These are phyloP conservation scores for Termitomyces sp. DNA, from an alignment of 768 basidiomycete species.

Conservation along the genomic window DNA sequence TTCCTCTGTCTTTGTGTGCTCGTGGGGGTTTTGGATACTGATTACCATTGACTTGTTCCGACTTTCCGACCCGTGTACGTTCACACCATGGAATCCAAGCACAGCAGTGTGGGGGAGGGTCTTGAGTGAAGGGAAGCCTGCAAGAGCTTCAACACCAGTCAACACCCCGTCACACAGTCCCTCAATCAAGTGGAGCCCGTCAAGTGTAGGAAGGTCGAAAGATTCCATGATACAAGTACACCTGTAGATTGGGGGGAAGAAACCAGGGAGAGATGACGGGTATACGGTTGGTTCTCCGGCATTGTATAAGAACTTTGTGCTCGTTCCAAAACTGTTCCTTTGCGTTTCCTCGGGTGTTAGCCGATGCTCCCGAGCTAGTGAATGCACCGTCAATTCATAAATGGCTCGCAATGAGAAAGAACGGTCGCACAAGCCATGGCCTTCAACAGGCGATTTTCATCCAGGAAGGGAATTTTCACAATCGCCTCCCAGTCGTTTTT, in stretches of 20 bases:
- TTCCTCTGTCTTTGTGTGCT: constrained; percentile 60
- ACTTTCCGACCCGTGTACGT: constrained; percentile 87
- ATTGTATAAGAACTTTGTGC: constrained; percentile 73
- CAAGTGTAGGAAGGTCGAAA: constrained; percentile 85
- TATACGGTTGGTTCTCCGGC: constrained; percentile 61
- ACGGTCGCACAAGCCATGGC: constrained; percentile 71
- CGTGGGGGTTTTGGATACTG: constrained; percentile 72
- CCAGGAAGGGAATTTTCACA: constrained; percentile 98
- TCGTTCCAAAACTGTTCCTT: constrained; percentile 76
- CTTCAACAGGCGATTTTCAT: constrained; percentile 65
- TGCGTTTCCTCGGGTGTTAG: constrained; percentile 68
- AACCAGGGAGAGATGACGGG: constrained; percentile 89
- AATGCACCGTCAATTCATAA: neutral
- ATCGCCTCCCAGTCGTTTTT: constrained; percentile 99
- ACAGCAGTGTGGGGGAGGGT: constrained; percentile 76
- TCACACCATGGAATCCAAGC: constrained; percentile 85
- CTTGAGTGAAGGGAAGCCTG: constrained; percentile 94
- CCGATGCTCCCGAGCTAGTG: constrained; percentile 67
- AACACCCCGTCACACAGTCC: constrained; percentile 88
- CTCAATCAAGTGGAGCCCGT: constrained; percentile 77
- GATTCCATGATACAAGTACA: constrained; percentile 77
- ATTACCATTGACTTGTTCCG: constrained; percentile 93
- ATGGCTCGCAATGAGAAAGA: neutral
- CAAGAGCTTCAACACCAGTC: constrained; percentile 79
- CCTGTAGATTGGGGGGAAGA: constrained; percentile 84